These are phyloP conservation scores for Adansonia grandidieri DNA, from an alignment of 441 rosid species.

Conservation along the genomic window DNA sequence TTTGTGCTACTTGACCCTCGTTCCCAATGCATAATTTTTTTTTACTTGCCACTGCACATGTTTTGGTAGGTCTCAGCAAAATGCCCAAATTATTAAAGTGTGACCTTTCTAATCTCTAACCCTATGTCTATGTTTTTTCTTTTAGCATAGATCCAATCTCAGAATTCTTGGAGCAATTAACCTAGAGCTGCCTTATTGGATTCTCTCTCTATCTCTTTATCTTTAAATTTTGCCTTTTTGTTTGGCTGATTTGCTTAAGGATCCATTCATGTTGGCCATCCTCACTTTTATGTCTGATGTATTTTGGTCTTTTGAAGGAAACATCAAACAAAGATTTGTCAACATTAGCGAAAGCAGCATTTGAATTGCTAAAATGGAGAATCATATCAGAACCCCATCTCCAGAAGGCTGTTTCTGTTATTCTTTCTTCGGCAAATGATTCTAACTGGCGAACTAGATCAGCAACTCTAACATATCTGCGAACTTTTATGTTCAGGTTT, in stretches of 20 bases:
- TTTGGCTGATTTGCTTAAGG: neutral
- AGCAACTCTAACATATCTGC: conserved; percentile 88
- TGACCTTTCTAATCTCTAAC: neutral
- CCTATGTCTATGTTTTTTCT: conserved; percentile 2
- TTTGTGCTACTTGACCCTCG: conserved; percentile 10
- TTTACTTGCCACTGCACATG: neutral
- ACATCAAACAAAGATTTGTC: conserved; percentile 97
- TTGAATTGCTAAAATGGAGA: conserved; percentile 95
- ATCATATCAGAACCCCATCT: conserved; percentile 81
- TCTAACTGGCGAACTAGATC: conserved; percentile 98
- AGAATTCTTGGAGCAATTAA: conserved; percentile 26
- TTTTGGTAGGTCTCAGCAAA: conserved; percentile 10
- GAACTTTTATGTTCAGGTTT: conserved; percentile 98
- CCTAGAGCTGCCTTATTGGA: conserved; percentile 10
- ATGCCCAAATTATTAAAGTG: neutral
- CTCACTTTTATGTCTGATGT: conserved; percentile 29
- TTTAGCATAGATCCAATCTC: conserved; percentile 3
- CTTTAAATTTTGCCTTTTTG: neutral
- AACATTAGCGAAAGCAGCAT: conserved; percentile 92
- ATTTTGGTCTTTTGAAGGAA: conserved; percentile 60
- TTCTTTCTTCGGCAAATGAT: conserved; percentile 79
- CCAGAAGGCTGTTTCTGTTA: conserved; percentile 67
- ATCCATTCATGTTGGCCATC: neutral
- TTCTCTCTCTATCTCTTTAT: neutral
- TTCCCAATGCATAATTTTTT: conserved; percentile 7